Conservation (phyloP, 1,284 basidiomycete genomes). For the Polyporus tsugae region DNA sequence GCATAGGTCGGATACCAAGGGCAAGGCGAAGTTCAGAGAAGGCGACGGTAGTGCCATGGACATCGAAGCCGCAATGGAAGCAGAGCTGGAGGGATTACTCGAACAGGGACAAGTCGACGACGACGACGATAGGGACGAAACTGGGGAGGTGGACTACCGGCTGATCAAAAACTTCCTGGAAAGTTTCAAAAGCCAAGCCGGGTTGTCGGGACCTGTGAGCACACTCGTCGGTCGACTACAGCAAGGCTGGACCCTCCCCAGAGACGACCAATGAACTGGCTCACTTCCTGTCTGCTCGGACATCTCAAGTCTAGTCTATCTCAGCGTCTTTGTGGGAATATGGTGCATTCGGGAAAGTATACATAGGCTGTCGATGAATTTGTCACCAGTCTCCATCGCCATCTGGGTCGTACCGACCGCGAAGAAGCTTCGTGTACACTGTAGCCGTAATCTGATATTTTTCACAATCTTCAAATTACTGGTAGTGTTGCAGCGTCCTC, state of each 20-base stretch:
- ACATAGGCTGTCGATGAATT: conserved; percentile 32
- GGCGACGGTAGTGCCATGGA: conserved; percentile 65
- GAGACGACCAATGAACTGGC: conserved; percentile 54
- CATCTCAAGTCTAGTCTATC: background rate
- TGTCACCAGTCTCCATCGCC: conserved; percentile 11
- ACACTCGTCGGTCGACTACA: conserved; percentile 86
- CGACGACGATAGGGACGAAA: conserved; percentile 57
- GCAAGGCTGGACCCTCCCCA: conserved; percentile 74
- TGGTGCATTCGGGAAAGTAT: conserved; percentile 33
- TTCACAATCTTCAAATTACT: too few species aligned
- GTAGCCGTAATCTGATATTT: too few species aligned
- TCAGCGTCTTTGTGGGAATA: background rate
- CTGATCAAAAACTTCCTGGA: conserved; percentile 96
- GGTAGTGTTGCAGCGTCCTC: too few species aligned
- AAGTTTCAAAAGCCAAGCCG: conserved; percentile 91
- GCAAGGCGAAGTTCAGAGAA: conserved; percentile 45
- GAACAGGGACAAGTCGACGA: conserved; percentile 48
- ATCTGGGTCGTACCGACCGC: too few species aligned
- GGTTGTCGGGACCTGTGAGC: conserved; percentile 88
- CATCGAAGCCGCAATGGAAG: conserved; percentile 85
- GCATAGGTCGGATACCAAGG: conserved; percentile 20
- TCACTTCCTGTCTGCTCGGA: background rate
- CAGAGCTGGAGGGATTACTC: conserved; percentile 75
- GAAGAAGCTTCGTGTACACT: too few species aligned
- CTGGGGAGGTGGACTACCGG: conserved; percentile 77